Evolutionary conservation across 805 yeast genomes (phyloP), one percentile per base, ranked within the genome.

Genomic region (Candida sonorensis): DNA sequence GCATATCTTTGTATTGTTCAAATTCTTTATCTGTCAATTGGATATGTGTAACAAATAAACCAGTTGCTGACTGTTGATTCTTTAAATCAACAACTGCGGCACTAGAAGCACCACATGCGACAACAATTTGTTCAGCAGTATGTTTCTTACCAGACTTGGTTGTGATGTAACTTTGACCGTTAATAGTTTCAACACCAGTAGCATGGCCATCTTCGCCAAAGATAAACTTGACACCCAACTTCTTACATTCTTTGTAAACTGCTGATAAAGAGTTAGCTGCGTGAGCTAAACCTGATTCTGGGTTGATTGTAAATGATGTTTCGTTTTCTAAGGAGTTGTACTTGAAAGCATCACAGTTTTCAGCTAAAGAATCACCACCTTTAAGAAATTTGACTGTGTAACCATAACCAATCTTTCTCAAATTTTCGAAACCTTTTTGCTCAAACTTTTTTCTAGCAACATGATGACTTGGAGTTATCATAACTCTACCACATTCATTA

Each of bases 211-310:
- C 34, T 3, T 30, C 31, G 1, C 65, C 67, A 48, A 62, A 59
- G 1, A 39, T 40, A 26, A 63, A 64, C 21, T 44, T 33, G 16
- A 62, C 69, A 4, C 68, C 67, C 6, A 49, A 32, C 12, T 30
- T 19, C 8, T 37, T 25, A 23, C 59, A 51, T 30, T 50, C 50
- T 8, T 44, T 29, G 29, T 60, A 57, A 11, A 64, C 54, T 1
- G 51, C 55, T 10, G 34, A 37, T 30, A 64, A 37, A 1, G 71
- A 50, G 18, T 64, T 57, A 4, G 64, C 61, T 10, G 72, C 62
- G 34, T 62, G 62, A 0, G 62, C 71, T 24, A 51, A 55, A 0
- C 72, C 74, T 12, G 67, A 57, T 15, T 59, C 61, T 4, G 67
- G 66, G 38, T 67, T 68, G 36, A 42, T 49, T 10, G 39, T 48